Base-by-base conservation (phyloP, 2,329 filamentous ascomycete species). In the Passalora sequoiae region DNA sequence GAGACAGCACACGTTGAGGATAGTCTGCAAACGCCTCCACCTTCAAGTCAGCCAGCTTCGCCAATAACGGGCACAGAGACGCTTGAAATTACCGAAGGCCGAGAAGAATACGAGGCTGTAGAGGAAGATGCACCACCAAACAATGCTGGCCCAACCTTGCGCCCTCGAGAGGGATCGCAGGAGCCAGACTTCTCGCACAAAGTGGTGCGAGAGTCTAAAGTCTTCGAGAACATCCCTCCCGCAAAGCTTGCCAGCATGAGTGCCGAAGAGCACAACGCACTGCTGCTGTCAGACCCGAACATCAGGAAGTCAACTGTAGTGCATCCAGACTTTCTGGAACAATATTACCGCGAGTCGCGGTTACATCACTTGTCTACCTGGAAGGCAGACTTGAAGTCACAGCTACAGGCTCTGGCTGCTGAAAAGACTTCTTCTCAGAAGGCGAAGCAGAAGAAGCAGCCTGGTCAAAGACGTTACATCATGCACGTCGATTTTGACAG, bases 401-500 rank as follows among this genome's bases (percentile, higher is more conserved):
- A 85, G 56, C 81, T 98, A 60, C 91, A 96, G 65, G 80, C 77
- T 6, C 70, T 94, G 43, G 83, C 89, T 6, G 77, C 78, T 1
- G 84, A 94, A 54, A 87, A 83, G 58, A 71, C 47, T 42, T 73
- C 58, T 22, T 72, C 71, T 6, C 73, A 76, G 53, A 75, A 61
- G 56, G 62, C 51, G 4, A 69, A 54, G 72, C 69, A 69, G 44
- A 76, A 81, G 57, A 72, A 74, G 30, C 73, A 74, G 19, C 71
- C 76, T 9, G 85, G 83, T 0, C 68, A 81, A 3, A 76, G 89
- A 47, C 73, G 85, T 38, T 98, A 97, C 57, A 76, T 98, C 40
- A 78, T 98, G 60, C 92, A 98, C 58, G 88, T 98, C 21, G 92
- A 98, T 61, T 98, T 98, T 63, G 94, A 98, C 67, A 92, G 89